Conservation (phyloP, 108 stramenopile genomes). For the Fragilariopsis cylindrus region DNA sequence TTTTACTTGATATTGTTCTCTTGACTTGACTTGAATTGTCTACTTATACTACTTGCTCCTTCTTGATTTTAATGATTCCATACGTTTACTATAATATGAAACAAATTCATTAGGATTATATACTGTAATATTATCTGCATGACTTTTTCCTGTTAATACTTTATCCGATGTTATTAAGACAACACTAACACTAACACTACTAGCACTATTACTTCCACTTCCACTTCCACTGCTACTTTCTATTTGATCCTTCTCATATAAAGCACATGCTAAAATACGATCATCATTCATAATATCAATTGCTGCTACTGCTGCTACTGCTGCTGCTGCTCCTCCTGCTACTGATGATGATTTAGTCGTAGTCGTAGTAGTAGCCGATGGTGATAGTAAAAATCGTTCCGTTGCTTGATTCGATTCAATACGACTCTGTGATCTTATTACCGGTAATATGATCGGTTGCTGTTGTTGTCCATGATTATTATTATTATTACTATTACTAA, state of each 20-base stretch:
- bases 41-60: not conserved
- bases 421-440: not conserved
- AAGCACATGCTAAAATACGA: not conserved
- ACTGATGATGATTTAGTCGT: not conserved
- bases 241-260: not conserved
- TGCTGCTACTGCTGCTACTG: not conserved
- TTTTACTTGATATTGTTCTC: too few species aligned
- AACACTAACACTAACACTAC: not conserved
- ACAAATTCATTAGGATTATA: conserved; percentile 1
- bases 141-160: conserved; percentile 1
- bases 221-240: not conserved
- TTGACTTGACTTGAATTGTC: too few species aligned
- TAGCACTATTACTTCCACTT: too few species aligned
- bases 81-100: not conserved
- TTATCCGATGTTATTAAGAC: not conserved
- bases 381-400: not conserved
- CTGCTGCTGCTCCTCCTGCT: not conserved
- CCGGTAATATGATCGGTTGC: not conserved
- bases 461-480: not conserved
- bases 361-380: not conserved
- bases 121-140: not conserved
- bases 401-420: not conserved
- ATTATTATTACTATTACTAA: not conserved
- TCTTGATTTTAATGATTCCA: not conserved
- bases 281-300: not conserved